A percentile compares a stretch with the other conserved stretches of the same genome.
Conservation (phyloP, 2,329 filamentous ascomycete species). For the Fusarium floridanum region DNA sequence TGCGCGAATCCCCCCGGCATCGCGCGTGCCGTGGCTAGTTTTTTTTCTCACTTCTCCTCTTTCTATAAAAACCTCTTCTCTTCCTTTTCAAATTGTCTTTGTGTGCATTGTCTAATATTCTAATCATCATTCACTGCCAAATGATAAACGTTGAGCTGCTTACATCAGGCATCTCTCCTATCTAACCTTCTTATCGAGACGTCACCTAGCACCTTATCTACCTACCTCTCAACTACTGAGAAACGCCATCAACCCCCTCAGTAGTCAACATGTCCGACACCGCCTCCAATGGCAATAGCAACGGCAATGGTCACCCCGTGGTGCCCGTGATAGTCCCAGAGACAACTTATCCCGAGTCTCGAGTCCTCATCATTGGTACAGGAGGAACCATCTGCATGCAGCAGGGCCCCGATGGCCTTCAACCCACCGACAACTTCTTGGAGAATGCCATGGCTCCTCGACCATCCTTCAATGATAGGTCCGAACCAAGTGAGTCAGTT, state of each 20-base stretch:
- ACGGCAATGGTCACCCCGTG: conserved; percentile 20
- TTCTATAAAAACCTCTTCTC: not conserved
- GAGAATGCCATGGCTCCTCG: conserved; percentile 84
- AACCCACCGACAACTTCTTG: conserved; percentile 85
- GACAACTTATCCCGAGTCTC: conserved; percentile 73
- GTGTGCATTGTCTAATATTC: not conserved
- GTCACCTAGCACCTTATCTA: not conserved
- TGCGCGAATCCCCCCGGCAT: conserved; percentile 26
- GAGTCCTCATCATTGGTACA: conserved; percentile 91
- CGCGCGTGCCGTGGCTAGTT: conserved; percentile 27
- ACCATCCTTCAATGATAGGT: conserved; percentile 84
- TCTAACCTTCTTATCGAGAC: conserved; percentile 29
- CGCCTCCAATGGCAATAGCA: conserved; percentile 20
- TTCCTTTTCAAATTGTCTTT: not conserved
- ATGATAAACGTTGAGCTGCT: not conserved
- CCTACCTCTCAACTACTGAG: not conserved
- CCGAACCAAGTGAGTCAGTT: conserved; percentile 46
- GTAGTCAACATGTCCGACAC: conserved; percentile 26
- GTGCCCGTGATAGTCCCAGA: conserved; percentile 23
- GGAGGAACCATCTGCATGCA: conserved; percentile 94
- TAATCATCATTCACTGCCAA: not conserved
- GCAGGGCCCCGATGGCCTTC: conserved; percentile 81
- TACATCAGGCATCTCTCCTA: conserved; percentile 20
- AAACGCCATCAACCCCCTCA: not conserved
- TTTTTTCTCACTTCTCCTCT: conserved; percentile 18